Evolutionary conservation across 2,329 filamentous ascomycete species (phyloP), one percentile per base, ranked within the genome.

Genomic region (Cordyceps pruinosa): DNA sequence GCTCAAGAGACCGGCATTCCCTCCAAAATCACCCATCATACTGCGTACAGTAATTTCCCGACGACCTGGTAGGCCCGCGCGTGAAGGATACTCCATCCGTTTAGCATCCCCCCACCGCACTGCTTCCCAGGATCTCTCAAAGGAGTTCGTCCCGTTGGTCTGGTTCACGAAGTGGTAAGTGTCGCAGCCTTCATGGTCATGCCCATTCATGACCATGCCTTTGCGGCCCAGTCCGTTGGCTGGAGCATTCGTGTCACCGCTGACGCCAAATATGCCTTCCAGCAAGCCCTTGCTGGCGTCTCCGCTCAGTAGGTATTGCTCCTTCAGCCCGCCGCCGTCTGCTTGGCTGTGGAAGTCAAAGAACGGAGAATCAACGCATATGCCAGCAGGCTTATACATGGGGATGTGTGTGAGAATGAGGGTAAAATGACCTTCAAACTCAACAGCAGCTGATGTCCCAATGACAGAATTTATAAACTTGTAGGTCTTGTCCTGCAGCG

Each of bases 1-100:
- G 60, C 88, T 94, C 41, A 99, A 73, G 42, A 99, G 77, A 0
- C 91, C 94, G 0, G 91, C 90, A 68, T 97, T 94, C 21, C 94
- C 94, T n/a, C 85, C 87, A 71, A 88, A 99, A 57, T 89, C 89
- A 57, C 94, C 94, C 94, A 99, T 99, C 91, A 99, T 97, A 71
- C 90, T 96, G 59, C 92, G 85, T 2, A 99, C 88, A 0, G 94
- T 99, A 62, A 97, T 84, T 72, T 99, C 94, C 28, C 93, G 80
- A 6, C 97, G 76, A 1, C 87, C 87, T 0, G 87, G 83, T 3
- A 81, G 63, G 5, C 72, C 75, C 2, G 71, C 63, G 2, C 70
- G 67, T 8, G 70, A 73, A 1, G 75, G 66, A 23, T 85, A 60
- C 59, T 70, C 69, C 13, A 69, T 67, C 5, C 65, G 62, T 12